These are phyloP conservation scores for Pyricularia pennisetigena DNA, from an alignment of 2,329 filamentous ascomycete species.

Conservation along the genomic window DNA sequence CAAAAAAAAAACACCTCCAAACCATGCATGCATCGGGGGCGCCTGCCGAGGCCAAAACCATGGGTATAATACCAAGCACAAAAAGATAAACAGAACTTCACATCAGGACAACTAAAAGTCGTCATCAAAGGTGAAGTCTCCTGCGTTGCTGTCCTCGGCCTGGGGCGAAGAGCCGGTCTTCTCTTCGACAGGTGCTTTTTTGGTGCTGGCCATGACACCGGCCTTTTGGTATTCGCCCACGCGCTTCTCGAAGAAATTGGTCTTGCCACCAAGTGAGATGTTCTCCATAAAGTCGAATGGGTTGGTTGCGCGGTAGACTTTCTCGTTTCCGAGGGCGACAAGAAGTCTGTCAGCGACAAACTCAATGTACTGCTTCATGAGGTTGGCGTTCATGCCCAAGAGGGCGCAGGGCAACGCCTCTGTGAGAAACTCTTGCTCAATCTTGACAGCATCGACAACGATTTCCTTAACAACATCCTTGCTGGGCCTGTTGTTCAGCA, in stretches of 20 bases:
- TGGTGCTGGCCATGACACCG: conserved; percentile 90
- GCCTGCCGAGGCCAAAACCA: background rate
- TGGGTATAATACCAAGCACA: background rate
- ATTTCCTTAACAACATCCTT: conserved; percentile 75
- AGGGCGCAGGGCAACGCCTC: conserved; percentile 88
- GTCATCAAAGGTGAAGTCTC: conserved; percentile 89
- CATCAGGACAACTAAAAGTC: conserved; percentile 64
- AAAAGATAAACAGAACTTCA: background rate
- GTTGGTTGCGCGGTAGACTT: conserved; percentile 86
- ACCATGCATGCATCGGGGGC: background rate
- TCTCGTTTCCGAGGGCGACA: conserved; percentile 84
- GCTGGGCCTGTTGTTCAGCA: conserved; percentile 83
- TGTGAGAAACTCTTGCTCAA: conserved; percentile 96
- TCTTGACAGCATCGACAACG: conserved; percentile 86
- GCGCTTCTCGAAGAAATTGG: conserved; percentile 99
- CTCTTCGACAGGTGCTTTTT: conserved; percentile 45
- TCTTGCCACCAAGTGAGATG: conserved; percentile 97
- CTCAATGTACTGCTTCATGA: conserved; percentile 99
- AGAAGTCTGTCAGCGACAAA: conserved; percentile 96
- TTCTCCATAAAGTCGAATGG: conserved; percentile 99
- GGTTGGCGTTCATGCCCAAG: conserved; percentile 90
- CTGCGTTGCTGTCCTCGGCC: conserved; percentile 48
- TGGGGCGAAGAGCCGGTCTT: conserved; percentile 31
- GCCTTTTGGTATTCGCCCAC: conserved; percentile 99
- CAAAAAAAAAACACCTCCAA: background rate